A percentile compares a stretch with the other conserved stretches of the same genome.
phyloP scores from a whole-genome alignment of 2,329 filamentous ascomycete genomes.

The Lasiodiplodia sp. region DNA sequence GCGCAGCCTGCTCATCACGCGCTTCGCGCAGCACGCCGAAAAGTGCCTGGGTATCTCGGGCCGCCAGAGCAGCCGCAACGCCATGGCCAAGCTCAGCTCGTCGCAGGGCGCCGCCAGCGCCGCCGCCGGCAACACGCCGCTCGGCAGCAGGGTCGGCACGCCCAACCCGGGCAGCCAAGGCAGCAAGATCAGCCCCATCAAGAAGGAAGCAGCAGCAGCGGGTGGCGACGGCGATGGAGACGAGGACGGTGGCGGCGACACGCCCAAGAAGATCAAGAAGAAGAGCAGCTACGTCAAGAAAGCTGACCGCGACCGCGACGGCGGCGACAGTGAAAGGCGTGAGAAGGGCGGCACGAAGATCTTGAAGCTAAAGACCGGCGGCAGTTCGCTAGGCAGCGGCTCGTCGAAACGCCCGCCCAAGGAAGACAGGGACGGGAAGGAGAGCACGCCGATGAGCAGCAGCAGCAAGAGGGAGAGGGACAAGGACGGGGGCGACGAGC shows the following conservation, averaged over 20 bases:
- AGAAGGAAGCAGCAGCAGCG: constrained; percentile 41
- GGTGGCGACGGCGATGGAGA: constrained; percentile 39
- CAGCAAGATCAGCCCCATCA: constrained; percentile 41
- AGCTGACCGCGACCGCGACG: constrained; percentile 44
- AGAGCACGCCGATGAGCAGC: constrained; percentile 4
- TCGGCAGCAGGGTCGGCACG: constrained; percentile 52
- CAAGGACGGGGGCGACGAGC: constrained; percentile 37
- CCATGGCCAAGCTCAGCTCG: constrained; percentile 53
- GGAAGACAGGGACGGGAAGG: constrained; percentile 37
- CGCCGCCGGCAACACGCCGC: constrained; percentile 51
- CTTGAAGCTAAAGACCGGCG: constrained; percentile 26
- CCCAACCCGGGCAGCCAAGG: constrained; percentile 46
- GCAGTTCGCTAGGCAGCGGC: not conserved
- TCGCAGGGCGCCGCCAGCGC: constrained; percentile 41
- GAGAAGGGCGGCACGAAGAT: constrained; percentile 42
- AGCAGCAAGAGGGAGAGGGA: constrained; percentile 27
- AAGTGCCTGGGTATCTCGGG: constrained; percentile 67
- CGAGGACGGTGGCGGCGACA: constrained; percentile 47
- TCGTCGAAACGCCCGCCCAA: constrained; percentile 27
- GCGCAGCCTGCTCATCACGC: constrained; percentile 66
- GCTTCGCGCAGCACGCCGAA: constrained; percentile 67
- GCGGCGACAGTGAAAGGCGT: constrained; percentile 42
- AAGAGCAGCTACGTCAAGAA: constrained; percentile 53
- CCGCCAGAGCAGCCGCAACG: constrained; percentile 58
- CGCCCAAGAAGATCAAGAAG: constrained; percentile 59